Conservation (phyloP, 2,329 filamentous ascomycete genomes). For the Thelonectria discophora region DNA sequence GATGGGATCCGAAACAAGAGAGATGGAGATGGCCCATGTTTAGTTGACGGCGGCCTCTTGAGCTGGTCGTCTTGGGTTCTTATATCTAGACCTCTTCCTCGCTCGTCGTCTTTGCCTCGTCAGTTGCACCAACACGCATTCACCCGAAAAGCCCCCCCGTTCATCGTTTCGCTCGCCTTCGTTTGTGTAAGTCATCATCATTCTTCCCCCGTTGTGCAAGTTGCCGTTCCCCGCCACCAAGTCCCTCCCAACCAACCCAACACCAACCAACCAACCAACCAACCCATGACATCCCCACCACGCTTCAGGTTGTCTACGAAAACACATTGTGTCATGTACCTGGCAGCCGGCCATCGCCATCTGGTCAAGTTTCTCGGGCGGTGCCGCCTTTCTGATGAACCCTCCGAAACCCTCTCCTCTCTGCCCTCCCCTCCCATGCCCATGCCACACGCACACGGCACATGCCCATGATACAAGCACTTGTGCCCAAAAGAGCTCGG, state of each 20-base stretch:
- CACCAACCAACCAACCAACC: too few relatives aligned
- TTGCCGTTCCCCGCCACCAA: neutral
- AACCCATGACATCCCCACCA: neutral
- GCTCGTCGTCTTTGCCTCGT: too few relatives aligned
- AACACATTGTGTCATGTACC: conserved; percentile 6
- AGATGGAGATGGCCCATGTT: neutral
- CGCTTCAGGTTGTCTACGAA: neutral
- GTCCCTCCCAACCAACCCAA: neutral
- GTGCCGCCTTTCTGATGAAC: conserved; percentile 1
- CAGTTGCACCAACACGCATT: neutral
- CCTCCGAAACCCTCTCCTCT: neutral
- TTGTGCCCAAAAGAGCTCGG: conserved; percentile 3
- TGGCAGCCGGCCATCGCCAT: conserved; percentile 1
- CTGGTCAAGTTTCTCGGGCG: conserved; percentile 9
- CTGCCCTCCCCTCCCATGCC: conserved; percentile 4
- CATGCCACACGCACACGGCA: conserved; percentile 12
- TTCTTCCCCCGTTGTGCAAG: neutral
- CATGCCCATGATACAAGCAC: conserved; percentile 5
- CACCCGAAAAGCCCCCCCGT: neutral
- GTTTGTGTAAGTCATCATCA: neutral
- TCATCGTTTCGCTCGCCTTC: neutral
- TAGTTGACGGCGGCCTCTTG: neutral
- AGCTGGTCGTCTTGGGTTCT: neutral
- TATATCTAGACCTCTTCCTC: too few relatives aligned
- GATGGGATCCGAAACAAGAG: neutral